Conservation (phyloP, 1,139 yeast species). For the Spathaspora jeffriesii region DNA sequence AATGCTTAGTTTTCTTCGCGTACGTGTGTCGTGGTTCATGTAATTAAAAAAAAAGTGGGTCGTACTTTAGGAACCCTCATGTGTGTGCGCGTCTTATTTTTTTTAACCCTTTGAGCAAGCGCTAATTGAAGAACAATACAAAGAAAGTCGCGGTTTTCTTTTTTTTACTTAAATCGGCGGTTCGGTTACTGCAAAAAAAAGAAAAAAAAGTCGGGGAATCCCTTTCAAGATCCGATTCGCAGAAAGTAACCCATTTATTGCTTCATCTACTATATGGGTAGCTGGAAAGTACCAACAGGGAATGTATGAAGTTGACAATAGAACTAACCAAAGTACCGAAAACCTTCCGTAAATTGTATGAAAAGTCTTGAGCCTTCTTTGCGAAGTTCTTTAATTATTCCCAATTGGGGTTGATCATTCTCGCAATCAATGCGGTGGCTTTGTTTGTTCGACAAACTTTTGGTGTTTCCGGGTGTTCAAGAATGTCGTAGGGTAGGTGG, state of each 20-base stretch:
- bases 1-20: not conserved
- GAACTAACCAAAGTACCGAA: not conserved
- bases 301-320: not conserved
- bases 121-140: not conserved
- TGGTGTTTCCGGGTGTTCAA: not conserved
- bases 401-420: not conserved
- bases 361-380: not conserved
- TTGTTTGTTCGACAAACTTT: not conserved
- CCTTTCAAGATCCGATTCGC: not conserved
- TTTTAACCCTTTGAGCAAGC: conserved; percentile 2
- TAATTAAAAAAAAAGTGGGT: not conserved
- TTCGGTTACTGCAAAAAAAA: conserved; percentile 1
- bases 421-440: not conserved
- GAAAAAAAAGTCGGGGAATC: not conserved
- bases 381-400: not conserved
- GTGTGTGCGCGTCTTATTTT: conserved; percentile 1
- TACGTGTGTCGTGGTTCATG: not conserved
- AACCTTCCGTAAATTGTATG: not conserved
- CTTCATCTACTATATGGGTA: not conserved
- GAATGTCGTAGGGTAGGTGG: not conserved
- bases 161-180: not conserved
- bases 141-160: conserved; percentile 1
- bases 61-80: not conserved
- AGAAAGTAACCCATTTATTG: not conserved
- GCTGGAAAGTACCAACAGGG: not conserved